Evolutionary conservation across 768 basidiomycete species (phyloP).

Genomic region (Wakefieldia striispora): DNA sequence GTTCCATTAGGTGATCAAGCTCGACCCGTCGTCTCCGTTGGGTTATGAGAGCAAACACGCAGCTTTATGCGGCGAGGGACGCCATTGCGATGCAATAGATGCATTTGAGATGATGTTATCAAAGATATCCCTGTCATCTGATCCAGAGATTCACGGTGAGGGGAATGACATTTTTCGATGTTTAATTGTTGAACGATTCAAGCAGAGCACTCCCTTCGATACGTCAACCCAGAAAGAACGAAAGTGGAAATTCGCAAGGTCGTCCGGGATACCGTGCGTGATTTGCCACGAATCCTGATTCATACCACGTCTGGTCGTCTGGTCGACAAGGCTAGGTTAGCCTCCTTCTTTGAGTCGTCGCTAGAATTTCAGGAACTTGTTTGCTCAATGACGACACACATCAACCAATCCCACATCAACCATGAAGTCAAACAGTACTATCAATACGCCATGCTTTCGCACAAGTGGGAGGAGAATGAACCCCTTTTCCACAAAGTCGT

Average conservation of each 20-base stretch:
- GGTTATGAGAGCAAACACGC: constrained; percentile 12
- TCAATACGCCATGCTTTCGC: constrained; percentile 11
- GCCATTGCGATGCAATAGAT: not conserved
- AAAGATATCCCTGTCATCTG: constrained; percentile 1
- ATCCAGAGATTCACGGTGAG: constrained; percentile 6
- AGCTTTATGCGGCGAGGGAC: not conserved
- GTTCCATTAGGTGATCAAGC: constrained; percentile 5
- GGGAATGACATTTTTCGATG: not conserved
- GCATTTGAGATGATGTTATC: constrained; percentile 11
- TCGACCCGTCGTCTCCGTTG: constrained; percentile 5
- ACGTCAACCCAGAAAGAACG: not conserved
- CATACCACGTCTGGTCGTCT: constrained; percentile 10
- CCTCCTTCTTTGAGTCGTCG: constrained; percentile 2
- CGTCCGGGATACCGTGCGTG: constrained; percentile 1
- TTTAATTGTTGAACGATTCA: not conserved
- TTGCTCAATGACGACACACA: constrained; percentile 9
- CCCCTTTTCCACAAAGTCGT: constrained; percentile 7
- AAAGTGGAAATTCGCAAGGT: not conserved
- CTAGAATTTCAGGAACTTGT: constrained; percentile 8
- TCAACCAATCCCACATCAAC: constrained; percentile 4
- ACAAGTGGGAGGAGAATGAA: constrained; percentile 10
- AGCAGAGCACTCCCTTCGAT: not conserved
- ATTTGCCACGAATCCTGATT: constrained; percentile 8
- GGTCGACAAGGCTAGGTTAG: constrained; percentile 1
- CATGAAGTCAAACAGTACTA: constrained; percentile 4